Conservation (phyloP, 257 asterid genomes). For the Ophiorrhiza pumila region DNA sequence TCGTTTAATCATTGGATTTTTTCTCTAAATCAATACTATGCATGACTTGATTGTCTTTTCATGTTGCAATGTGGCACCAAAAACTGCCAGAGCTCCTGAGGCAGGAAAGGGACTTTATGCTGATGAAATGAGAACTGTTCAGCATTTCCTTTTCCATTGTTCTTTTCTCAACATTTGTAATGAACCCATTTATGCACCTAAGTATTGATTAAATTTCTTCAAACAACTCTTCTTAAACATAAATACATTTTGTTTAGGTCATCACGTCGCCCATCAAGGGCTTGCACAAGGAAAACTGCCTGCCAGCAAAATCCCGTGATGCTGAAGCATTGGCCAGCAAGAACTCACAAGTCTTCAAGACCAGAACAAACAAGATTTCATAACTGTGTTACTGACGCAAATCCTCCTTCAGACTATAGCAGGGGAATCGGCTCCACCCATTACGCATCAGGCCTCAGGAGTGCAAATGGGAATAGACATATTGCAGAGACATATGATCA, state of each 20-base stretch:
- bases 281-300: constrained; percentile 26
- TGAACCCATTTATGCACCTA: no score
- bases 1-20: background rate
- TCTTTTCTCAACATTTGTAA: no score
- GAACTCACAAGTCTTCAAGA: constrained; percentile 36
- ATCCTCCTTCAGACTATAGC: constrained; percentile 25
- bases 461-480: no score
- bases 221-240: background rate
- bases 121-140: no score
- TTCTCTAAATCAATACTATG: no score
- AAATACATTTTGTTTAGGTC: constrained; percentile 35
- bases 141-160: background rate
- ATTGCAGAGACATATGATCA: constrained; percentile 28
- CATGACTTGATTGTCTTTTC: no score
- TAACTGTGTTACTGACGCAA: constrained; percentile 16
- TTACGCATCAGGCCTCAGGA: no score
- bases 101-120: no score
- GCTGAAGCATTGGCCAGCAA: constrained; percentile 29
- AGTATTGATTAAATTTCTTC: no score
- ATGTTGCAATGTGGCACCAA: no score
- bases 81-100: no score
- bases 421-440: background rate
- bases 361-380: constrained; percentile 25
- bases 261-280: constrained; percentile 44
- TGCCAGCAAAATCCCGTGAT: no score